Percentiles rank a stretch among this genome's conserved stretches.
phyloP scores from a whole-genome alignment of 768 basidiomycete species.

The Termitomyces eurrhizus region DNA sequence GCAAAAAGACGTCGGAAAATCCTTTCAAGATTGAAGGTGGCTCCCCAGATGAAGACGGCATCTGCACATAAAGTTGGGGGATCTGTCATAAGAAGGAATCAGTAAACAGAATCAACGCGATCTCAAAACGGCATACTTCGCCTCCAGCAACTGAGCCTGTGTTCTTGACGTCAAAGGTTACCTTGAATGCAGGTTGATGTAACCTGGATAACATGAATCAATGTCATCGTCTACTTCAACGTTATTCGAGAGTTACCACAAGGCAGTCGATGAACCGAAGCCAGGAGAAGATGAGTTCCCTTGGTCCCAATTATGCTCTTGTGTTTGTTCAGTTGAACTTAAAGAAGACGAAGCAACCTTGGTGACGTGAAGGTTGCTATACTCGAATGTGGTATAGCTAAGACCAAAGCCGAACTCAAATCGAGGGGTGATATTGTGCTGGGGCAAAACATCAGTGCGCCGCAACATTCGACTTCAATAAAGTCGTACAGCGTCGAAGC shows the following conservation, averaged over 20 bases:
- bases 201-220: conserved; percentile 36
- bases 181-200: conserved; percentile 54
- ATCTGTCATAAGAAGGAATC: conserved; percentile 30
- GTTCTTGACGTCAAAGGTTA: conserved; percentile 55
- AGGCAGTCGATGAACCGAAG: conserved; percentile 55
- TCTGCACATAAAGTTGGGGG: conserved; percentile 56
- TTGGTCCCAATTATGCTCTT: conserved; percentile 50
- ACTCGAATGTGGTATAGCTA: conserved; percentile 80
- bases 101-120: not conserved
- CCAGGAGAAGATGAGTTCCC: conserved; percentile 52
- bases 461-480: conserved; percentile 7
- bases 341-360: conserved; percentile 32
- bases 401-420: conserved; percentile 91
- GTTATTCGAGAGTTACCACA: conserved; percentile 39
- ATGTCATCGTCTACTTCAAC: conserved; percentile 2
- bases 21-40: conserved; percentile 56
- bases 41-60: conserved; percentile 43
- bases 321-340: conserved; percentile 31
- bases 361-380: conserved; percentile 51
- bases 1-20: conserved; percentile 44
- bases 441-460: conserved; percentile 10
- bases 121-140: conserved; percentile 36
- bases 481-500: conserved; percentile 58
- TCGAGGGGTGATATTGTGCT: conserved; percentile 71
- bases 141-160: conserved; percentile 49